Evolutionary conservation across 345 rosid species (phyloP).

Genomic region (Cardamine resedifolia): DNA sequence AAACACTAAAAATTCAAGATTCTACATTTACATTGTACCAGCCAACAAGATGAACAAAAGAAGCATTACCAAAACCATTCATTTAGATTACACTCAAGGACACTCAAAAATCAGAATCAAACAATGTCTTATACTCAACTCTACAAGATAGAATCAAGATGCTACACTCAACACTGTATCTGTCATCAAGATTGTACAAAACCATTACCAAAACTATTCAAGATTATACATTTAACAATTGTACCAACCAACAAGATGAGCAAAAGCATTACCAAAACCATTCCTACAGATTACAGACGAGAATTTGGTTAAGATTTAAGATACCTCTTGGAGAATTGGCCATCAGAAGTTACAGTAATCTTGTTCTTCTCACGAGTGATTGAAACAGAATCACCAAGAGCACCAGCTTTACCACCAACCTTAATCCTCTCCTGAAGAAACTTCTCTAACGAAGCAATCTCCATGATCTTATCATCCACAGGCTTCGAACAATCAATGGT

Average conservation of each 20-base stretch:
- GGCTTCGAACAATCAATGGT: constrained; percentile 42
- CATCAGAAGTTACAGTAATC: constrained; percentile 62
- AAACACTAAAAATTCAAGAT: not conserved
- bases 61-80: not conserved
- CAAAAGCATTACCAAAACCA: not conserved
- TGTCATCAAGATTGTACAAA: too few species aligned
- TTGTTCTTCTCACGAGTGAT: constrained; percentile 62
- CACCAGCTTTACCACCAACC: constrained; percentile 78
- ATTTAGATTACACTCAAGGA: not conserved
- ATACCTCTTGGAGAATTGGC: constrained; percentile 71
- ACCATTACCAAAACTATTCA: too few species aligned
- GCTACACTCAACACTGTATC: too few species aligned
- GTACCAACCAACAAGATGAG: not conserved
- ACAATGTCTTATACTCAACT: not conserved
- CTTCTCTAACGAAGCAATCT: constrained; percentile 67
- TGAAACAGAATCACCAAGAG: constrained; percentile 59
- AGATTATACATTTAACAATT: not conserved
- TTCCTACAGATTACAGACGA: not conserved
- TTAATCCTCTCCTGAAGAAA: constrained; percentile 79
- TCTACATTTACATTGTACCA: not conserved
- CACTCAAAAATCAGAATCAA: not conserved
- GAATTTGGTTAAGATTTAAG: not conserved
- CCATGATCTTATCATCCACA: constrained; percentile 49
- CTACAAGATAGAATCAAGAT: not conserved
- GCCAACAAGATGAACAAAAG: not conserved